Evolutionary conservation across 805 yeast genomes (phyloP), one percentile per base, ranked within the genome.

Genomic region (Clavispora fructus): DNA sequence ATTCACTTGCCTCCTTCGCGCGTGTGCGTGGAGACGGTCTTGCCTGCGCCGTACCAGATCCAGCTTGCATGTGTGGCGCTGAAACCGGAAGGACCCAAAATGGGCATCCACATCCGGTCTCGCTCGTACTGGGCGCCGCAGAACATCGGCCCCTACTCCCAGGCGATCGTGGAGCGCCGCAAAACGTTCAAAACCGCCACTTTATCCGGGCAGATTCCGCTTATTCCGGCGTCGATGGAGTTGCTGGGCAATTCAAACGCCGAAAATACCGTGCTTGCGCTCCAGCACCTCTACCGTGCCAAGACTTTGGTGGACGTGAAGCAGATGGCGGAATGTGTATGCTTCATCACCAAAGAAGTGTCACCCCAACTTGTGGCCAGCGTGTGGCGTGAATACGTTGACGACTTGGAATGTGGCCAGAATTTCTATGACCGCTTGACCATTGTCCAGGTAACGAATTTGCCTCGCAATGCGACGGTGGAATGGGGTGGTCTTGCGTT

Each of bases 111-210:
- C 59, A 89, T 94, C 8, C 92, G 94, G 56, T 90, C 97, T 1
- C 74, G 91, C 48, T 90, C 97, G 35, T 91, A 87, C 62, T 94
- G 99, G 99, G 98, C 97, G 0, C 99, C 99, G 0, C 92, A 96
- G 32, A 94, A 94, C 55, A 94, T 94, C 40, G 99, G 99, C 0
- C 99, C 99, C 0, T 94, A 94, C 61, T 92, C 99, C 0, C 99
- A 94, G 64, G 78, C 91, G 0, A 79, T 82, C 10, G 63, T 76
- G 5, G 82, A 80, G 51, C 60, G 60, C 16, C 48, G 48, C 12
- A 48, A 48, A 2, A 44, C 44, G 9, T 78, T 80, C 46, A 65
- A 74, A 26, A 63, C 81, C 7, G 82, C 85, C 2, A 71, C 75
- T 32, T 62, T 91, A 11, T 87, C 97, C 42, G 99, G 99, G 0